A percentile compares a stretch with the other conserved stretches of the same genome.
phyloP scores from a whole-genome alignment of 2,329 filamentous ascomycete genomes.

The Ophiostoma himal-ulmi region DNA sequence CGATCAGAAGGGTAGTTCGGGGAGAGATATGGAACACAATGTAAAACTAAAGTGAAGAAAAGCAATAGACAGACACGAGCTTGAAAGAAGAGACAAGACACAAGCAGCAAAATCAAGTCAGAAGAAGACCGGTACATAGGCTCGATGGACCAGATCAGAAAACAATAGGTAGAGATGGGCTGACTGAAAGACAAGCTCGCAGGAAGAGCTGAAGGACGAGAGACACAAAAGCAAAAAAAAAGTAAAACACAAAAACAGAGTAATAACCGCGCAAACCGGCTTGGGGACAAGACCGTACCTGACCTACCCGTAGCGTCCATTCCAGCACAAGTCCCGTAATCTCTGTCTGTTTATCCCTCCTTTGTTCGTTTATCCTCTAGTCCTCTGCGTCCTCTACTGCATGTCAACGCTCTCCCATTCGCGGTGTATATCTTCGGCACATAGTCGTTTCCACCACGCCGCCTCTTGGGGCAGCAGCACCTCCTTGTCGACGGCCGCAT shows the following conservation, averaged over 20 bases:
- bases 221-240: neutral
- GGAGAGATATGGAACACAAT: neutral
- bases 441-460: neutral
- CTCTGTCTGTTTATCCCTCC: neutral
- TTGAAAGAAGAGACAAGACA: neutral
- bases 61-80: no score
- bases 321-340: neutral
- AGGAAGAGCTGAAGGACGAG: no score
- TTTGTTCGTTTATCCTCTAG: neutral
- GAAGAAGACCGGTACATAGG: neutral
- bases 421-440: neutral
- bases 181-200: no score
- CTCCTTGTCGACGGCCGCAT: neutral
- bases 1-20: neutral
- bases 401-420: neutral
- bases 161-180: neutral
- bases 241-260: no score
- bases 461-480: neutral
- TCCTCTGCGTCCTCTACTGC: neutral
- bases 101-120: neutral
- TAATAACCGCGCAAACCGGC: neutral
- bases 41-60: neutral
- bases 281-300: neutral
- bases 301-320: neutral
- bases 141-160: neutral